phyloP scores from a whole-genome alignment of 2,329 filamentous ascomycete genomes.

The Cladophialophora bantiana region DNA sequence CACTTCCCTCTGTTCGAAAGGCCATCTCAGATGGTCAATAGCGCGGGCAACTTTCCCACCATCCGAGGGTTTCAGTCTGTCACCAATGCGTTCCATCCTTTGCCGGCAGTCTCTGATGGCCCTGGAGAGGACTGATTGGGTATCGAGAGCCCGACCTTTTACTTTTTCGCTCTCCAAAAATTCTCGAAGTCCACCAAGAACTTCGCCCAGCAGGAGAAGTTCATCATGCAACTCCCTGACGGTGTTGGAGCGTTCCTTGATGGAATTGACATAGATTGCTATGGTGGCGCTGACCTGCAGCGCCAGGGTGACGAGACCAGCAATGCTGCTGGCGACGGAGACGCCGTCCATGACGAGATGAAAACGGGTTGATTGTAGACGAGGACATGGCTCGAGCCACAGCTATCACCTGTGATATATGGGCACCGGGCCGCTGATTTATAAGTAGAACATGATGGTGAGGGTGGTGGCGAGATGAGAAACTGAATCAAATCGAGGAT shows the following conservation, averaged over 20 bases:
- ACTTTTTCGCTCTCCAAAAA: slow-evolving; percentile 33
- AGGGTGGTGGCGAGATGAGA: slow-evolving; percentile 11
- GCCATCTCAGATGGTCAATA: slow-evolving; percentile 39
- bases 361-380: slow-evolving; percentile 1
- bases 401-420: not conserved
- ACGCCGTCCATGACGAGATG: slow-evolving; percentile 32
- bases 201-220: slow-evolving; percentile 34
- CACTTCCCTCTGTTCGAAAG: slow-evolving; percentile 39
- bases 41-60: slow-evolving; percentile 31
- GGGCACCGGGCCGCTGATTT: slow-evolving; percentile 4
- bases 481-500: not conserved
- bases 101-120: slow-evolving; percentile 35
- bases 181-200: slow-evolving; percentile 36
- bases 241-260: slow-evolving; percentile 38
- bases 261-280: slow-evolving; percentile 33
- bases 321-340: slow-evolving; percentile 37
- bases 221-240: slow-evolving; percentile 38
- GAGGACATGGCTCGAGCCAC: slow-evolving; percentile 15
- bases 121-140: slow-evolving; percentile 34
- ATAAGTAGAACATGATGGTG: slow-evolving; percentile 21
- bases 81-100: slow-evolving; percentile 38
- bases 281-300: slow-evolving; percentile 33
- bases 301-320: slow-evolving; percentile 37
- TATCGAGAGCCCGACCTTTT: slow-evolving; percentile 30
- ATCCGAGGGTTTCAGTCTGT: slow-evolving; percentile 32